Evolutionary conservation across 352 stramenopile species (phyloP).

Genomic region (Globisporangium iwayamae): DNA sequence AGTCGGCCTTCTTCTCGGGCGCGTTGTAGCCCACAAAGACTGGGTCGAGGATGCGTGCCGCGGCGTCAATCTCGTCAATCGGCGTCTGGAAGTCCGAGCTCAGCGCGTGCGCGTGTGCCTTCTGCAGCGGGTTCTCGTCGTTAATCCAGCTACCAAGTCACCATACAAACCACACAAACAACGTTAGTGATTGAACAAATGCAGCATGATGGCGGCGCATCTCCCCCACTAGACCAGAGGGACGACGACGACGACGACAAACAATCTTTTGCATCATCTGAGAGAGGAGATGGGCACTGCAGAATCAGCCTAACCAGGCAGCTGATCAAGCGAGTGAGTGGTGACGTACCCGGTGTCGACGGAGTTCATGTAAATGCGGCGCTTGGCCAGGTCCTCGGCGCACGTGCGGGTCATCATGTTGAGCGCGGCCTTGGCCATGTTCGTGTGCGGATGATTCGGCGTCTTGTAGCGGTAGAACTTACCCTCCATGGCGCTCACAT

Average conservation of each 20-base stretch:
- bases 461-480: constrained; percentile 99
- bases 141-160: constrained; percentile 92
- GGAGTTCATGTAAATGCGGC: constrained; percentile 96
- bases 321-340: background rate
- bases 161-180: constrained; percentile 2
- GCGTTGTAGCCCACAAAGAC: constrained; percentile 89
- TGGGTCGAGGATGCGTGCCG: constrained; percentile 93
- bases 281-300: constrained; percentile 2
- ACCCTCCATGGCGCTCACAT: constrained; percentile 97
- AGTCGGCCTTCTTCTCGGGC: constrained; percentile 38
- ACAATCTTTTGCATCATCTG: constrained; percentile 9
- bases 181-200: constrained; percentile 6
- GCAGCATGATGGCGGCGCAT: constrained; percentile 1
- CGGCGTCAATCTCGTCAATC: constrained; percentile 97
- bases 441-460: constrained; percentile 96
- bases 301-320: background rate
- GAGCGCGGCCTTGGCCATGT: constrained; percentile 97
- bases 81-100: constrained; percentile 95
- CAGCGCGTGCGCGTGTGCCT: constrained; percentile 89
- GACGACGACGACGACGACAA: background rate
- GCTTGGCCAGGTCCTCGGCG: constrained; percentile 92
- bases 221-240: background rate
- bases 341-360: constrained; percentile 93
- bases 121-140: constrained; percentile 95
- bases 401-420: constrained; percentile 99